Base-by-base conservation (phyloP, 176 grass and related monocot genomes). In the Phoenix dactylifera region DNA sequence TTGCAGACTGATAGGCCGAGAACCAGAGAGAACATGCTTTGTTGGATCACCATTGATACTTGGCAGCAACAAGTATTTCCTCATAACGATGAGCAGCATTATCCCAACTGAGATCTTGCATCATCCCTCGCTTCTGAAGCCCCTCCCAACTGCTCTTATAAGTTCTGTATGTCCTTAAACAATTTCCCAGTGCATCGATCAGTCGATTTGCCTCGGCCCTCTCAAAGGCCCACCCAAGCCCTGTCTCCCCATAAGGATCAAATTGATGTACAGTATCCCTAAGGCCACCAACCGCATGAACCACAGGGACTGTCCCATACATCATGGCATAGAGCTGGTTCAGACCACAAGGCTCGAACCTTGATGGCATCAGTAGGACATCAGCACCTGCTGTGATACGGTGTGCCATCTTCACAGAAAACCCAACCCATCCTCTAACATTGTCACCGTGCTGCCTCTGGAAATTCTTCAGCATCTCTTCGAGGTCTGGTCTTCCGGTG, bases 241-340 rank as follows among this genome's bases (percentile, higher is more conserved):
- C 87, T 39, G 20, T 24, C 25, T 98, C 82, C 30, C 77, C 65
- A n/a, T 78, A 98, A 0, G 87, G 93, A 76, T 98, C 84, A 24
- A 83, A 98, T 44, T 92, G 87, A 50, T 81, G 60, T 2, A 92
- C 84, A 3, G 87, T 92, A 62, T 98, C 93, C 53, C 76, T 75
- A 66, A 98, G 84, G 54, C 84, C 93, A 50, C 93, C 87, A n/a
- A 98, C 93, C 0, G 84, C 83, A 76, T 98, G 93, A 57, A 98
- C 93, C 9, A 97, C 93, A 0, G 93, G 93, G 39, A 97, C 52
- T 24, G 93, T 97, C 23, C 93, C 93, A 14, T 92, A 97, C 87
- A 97, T 97, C 87, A 98, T 86, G 54, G 84, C 93, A 73, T 92
- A 86, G 24, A 92, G 79, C 76, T 89, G 93, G 68, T 92, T 98